Evolutionary conservation across 495 filamentous ascomycete genomes (phyloP), one percentile per base, ranked within the genome.

Genomic region (Aspergillus baeticus): DNA sequence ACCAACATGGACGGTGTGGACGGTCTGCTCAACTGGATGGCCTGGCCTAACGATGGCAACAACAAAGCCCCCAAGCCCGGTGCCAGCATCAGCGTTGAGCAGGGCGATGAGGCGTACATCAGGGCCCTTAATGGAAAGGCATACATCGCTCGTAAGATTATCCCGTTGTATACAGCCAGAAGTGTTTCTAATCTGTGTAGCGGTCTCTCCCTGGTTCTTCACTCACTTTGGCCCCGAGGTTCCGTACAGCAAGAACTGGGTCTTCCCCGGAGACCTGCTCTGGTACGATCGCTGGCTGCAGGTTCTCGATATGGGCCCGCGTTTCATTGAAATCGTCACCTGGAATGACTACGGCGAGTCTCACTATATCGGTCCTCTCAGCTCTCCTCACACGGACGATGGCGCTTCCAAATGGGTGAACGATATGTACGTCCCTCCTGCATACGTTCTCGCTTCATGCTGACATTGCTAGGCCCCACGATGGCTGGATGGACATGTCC

Each of bases 341-440:
- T 88, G 84, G 85, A 89, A 89, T 57, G 85, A 89, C 60, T 87
- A 81, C 53, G 83, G 83, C 55, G 86, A 89, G 65, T 81, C 79
- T 10, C 81, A 84, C 35, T 80, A 80, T 50, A 64, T 76, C 36
- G 75, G 71, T 13, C 79, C 81, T 5, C 63, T 82, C 34, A 76
- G 68, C 7, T 80, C 75, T 6, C 76, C 73, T 31, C 82, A 84
- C 54, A 70, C 68, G 2, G 81, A 86, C 45, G 80, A 85, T 55
- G 83, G 83, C 0, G 75, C 76, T 34, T 81, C 78, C 7, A 84
- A 86, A 57, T 86, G 83, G 82, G 75, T 74, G 6, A 83, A 84
- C 58, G 83, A 81, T 55, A 84, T 85, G 79, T 80, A 60, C 69
- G 75, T 33, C 1, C n/a, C 8, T 20, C 37, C 17, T 6, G 15